A percentile compares a stretch with the other conserved stretches of the same genome.
Evolutionary conservation across 495 filamentous ascomycete genomes (phyloP).

Genomic region (Copromyces sp.): DNA sequence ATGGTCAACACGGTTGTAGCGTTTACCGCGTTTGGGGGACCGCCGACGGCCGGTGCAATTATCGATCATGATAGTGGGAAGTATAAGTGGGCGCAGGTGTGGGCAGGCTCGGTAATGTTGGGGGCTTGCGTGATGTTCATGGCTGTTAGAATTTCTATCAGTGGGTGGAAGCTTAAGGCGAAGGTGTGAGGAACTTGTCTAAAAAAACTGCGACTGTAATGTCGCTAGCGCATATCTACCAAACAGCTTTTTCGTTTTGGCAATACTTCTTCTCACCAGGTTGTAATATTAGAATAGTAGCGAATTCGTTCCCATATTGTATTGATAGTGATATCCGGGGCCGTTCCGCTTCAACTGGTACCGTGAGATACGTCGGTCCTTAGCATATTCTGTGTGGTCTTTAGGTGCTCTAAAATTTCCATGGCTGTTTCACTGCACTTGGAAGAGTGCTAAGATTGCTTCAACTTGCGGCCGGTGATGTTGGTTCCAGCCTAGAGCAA

Average conservation of each 20-base stretch:
- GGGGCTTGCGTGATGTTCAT: constrained; percentile 4
- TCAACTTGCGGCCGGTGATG: neutral
- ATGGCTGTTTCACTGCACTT: neutral
- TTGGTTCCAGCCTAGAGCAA: neutral
- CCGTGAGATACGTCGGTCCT: neutral
- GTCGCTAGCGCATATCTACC: neutral
- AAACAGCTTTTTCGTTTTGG: neutral
- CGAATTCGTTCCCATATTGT: neutral
- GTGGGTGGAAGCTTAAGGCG: neutral
- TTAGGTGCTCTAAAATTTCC: neutral
- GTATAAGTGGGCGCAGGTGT: constrained; percentile 33
- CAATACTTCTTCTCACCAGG: neutral
- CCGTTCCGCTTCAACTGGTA: neutral
- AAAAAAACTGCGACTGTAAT: neutral
- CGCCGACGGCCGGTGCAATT: constrained; percentile 34
- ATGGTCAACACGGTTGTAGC: constrained; percentile 33
- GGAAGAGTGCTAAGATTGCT: neutral
- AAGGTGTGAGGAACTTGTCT: neutral
- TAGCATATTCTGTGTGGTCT: neutral
- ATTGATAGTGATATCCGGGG: neutral
- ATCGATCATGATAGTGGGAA: constrained; percentile 26
- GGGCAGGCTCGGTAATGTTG: constrained; percentile 27
- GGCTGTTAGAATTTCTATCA: neutral
- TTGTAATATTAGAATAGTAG: neutral
- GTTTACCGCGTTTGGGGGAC: constrained; percentile 33